These are phyloP conservation scores for Alternaria burnsii DNA, from an alignment of 2,329 filamentous ascomycete species.

Conservation along the genomic window DNA sequence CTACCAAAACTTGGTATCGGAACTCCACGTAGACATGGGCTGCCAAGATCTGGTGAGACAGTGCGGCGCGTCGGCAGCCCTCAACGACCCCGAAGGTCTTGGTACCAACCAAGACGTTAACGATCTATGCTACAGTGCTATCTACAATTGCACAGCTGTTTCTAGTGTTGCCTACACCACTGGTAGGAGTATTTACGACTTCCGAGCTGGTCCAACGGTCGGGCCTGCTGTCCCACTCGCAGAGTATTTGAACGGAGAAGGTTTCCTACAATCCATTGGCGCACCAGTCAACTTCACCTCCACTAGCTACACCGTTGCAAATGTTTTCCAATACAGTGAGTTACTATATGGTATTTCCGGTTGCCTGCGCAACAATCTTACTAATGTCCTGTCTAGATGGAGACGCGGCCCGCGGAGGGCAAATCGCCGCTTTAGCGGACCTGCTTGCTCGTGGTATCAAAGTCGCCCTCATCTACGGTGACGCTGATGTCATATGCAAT, in stretches of 20 bases:
- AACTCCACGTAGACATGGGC: conserved; percentile 59
- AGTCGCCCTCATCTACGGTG: conserved; percentile 76
- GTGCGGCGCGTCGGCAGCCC: conserved; percentile 44
- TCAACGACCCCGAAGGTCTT: conserved; percentile 46
- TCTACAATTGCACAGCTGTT: conserved; percentile 35
- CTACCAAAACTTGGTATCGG: conserved; percentile 57
- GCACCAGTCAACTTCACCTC: conserved; percentile 61
- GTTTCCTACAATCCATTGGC: conserved; percentile 60
- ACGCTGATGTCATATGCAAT: conserved; percentile 65
- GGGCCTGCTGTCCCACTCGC: conserved; percentile 56
- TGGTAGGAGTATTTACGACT: conserved; percentile 57
- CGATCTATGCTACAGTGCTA: conserved; percentile 3
- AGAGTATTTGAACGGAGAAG: conserved; percentile 60
- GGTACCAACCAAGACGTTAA: conserved; percentile 47
- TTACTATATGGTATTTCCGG: neutral
- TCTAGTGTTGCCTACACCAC: conserved; percentile 24
- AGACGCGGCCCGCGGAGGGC: conserved; percentile 54
- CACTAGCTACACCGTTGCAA: conserved; percentile 49
- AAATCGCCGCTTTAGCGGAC: conserved; percentile 52
- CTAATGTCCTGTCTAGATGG: conserved; percentile 47
- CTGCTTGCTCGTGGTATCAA: conserved; percentile 55
- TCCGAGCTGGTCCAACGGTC: conserved; percentile 47
- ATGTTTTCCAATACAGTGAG: conserved; percentile 50
- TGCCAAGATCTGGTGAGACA: conserved; percentile 58
- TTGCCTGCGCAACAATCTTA: neutral